Percentiles rank a stretch among this genome's conserved stretches.
Evolutionary conservation across 306 rosid species (phyloP).

Genomic region (Hippophae gyantsensis): DNA sequence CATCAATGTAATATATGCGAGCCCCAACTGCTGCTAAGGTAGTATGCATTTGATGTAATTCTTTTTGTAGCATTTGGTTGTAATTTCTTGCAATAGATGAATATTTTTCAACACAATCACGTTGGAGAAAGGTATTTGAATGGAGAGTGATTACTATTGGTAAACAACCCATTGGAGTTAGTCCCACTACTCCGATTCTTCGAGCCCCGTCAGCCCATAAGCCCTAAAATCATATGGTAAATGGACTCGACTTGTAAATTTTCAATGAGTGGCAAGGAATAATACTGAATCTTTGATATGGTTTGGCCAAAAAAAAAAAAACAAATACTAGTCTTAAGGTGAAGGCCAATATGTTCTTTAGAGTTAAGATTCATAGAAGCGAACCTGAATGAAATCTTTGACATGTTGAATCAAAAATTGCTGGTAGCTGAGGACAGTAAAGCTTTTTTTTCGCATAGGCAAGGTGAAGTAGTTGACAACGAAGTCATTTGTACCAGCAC

Average conservation of each 20-base stretch:
- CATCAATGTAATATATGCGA: slow-evolving; percentile 40
- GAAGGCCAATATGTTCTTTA: background rate
- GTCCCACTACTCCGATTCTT: slow-evolving; percentile 41
- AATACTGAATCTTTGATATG: too few species aligned
- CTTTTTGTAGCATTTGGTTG: slow-evolving; percentile 47
- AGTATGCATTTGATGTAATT: slow-evolving; percentile 25
- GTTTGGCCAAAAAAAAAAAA: too few species aligned
- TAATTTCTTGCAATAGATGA: slow-evolving; percentile 37
- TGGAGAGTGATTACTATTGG: slow-evolving; percentile 39
- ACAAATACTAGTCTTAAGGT: background rate
- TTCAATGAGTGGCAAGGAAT: too few species aligned
- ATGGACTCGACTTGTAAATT: too few species aligned
- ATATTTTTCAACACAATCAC: slow-evolving; percentile 39
- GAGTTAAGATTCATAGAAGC: background rate
- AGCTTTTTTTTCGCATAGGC: slow-evolving; percentile 32
- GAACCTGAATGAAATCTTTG: slow-evolving; percentile 46
- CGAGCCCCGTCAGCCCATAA: slow-evolving; percentile 55
- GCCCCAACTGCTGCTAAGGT: slow-evolving; percentile 13
- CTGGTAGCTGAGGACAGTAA: slow-evolving; percentile 30
- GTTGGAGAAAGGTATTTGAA: slow-evolving; percentile 15
- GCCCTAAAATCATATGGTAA: slow-evolving; percentile 16
- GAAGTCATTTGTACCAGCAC: slow-evolving; percentile 82
- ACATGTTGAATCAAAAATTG: slow-evolving; percentile 41
- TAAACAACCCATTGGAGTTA: slow-evolving; percentile 72
- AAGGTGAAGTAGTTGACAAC: slow-evolving; percentile 49